Evolutionary conservation across 1,284 basidiomycete species (phyloP).

Genomic region (Malassezia nana): DNA sequence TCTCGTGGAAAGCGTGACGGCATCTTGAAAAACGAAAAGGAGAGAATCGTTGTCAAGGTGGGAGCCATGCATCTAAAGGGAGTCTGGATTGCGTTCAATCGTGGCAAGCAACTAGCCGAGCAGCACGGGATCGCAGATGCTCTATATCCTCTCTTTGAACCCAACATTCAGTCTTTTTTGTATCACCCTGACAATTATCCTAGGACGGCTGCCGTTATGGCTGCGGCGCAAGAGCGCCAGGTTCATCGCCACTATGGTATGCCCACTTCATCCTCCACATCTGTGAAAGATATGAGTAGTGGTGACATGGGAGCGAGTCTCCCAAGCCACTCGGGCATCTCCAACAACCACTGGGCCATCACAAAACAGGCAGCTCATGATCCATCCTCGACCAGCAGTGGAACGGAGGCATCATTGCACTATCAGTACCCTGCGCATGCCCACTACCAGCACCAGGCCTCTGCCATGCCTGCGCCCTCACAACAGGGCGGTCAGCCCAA

Average conservation of each 20-base stretch:
- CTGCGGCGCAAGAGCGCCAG: constrained; percentile 45
- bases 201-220: constrained; percentile 45
- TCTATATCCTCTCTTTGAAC: constrained; percentile 47
- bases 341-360: constrained; percentile 7
- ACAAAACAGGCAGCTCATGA: constrained; percentile 3
- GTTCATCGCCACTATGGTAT: constrained; percentile 27
- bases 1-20: constrained; percentile 48
- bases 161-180: constrained; percentile 47
- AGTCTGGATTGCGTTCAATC: constrained; percentile 47
- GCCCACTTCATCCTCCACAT: neutral
- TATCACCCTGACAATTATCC: constrained; percentile 48
- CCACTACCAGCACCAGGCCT: constrained; percentile 13
- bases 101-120: constrained; percentile 45
- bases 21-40: constrained; percentile 48
- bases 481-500: neutral
- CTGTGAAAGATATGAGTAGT: constrained; percentile 12
- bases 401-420: neutral
- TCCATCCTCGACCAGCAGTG: neutral
- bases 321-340: constrained; percentile 3
- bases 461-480: neutral
- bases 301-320: constrained; percentile 3
- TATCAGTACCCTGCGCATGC: constrained; percentile 14
- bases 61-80: constrained; percentile 48
- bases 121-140: constrained; percentile 43
- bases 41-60: constrained; percentile 47